phyloP scores from a whole-genome alignment of 768 basidiomycete species.

The Leccinum variicolor region DNA sequence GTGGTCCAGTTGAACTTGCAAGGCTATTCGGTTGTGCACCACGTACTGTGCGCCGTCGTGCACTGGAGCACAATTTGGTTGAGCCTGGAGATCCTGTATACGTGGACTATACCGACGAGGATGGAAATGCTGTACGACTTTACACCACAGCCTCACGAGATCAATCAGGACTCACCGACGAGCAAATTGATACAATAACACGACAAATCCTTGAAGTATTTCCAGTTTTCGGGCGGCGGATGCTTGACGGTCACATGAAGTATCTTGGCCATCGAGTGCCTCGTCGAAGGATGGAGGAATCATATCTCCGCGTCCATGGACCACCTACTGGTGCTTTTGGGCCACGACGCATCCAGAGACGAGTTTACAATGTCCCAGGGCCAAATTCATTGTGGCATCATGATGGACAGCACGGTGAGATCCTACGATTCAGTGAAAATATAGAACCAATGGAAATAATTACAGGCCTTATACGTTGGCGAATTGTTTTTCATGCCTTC shows the following conservation, averaged over 20 bases:
- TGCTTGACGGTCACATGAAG: neutral
- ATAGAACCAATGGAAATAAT: neutral
- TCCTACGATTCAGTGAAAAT: neutral
- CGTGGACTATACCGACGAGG: neutral
- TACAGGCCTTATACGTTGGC: neutral
- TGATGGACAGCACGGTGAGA: neutral
- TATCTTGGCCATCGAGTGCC: neutral
- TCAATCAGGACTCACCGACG: neutral
- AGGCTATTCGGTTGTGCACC: neutral
- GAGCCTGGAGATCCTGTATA: neutral
- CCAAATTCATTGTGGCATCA: neutral
- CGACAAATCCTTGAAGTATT: neutral
- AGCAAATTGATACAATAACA: neutral
- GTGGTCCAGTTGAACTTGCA: neutral
- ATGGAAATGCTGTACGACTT: neutral
- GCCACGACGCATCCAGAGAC: neutral
- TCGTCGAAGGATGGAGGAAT: neutral
- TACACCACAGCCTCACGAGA: neutral
- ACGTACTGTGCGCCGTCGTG: neutral
- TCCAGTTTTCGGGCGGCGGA: neutral
- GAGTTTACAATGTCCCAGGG: neutral
- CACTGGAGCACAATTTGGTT: neutral
- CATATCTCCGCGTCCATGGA: neutral
- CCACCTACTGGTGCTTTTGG: neutral
- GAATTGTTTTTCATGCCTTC: neutral